These are phyloP conservation scores for Herpetomonas samuelpessoai DNA, from an alignment of 208 protist species.

Conservation along the genomic window DNA sequence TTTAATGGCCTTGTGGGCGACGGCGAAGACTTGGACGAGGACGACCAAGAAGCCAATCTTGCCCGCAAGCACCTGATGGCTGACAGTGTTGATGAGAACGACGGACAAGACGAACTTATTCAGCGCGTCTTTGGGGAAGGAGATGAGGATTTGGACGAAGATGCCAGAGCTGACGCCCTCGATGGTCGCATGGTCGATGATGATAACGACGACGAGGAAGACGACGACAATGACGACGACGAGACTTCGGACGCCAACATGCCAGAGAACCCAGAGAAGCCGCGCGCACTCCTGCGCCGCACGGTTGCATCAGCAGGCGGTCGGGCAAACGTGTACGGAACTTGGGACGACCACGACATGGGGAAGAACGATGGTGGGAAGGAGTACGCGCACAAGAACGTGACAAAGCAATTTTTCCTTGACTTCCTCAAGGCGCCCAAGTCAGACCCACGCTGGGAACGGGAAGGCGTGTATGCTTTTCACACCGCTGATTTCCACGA, in stretches of 20 bases:
- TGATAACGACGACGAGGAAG: background rate
- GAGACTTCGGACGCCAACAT: too few relatives aligned
- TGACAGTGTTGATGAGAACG: too few relatives aligned
- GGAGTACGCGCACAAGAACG: conserved; percentile 54
- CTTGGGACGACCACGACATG: conserved; percentile 92
- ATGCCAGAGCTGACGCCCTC: too few relatives aligned
- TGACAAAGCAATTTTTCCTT: conserved; percentile 64
- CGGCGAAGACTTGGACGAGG: background rate
- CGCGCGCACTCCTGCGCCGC: conserved; percentile 1
- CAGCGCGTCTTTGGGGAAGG: too few relatives aligned
- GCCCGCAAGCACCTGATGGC: too few relatives aligned
- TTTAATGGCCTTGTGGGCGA: background rate
- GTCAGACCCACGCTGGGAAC: conserved; percentile 34
- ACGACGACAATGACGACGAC: background rate
- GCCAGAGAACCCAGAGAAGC: too few relatives aligned
- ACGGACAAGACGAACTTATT: too few relatives aligned
- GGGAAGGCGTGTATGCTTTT: conserved; percentile 66
- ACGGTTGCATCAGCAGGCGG: background rate
- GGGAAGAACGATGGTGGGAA: conserved; percentile 81
- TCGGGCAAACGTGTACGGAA: conserved; percentile 45
- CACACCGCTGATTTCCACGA: conserved; percentile 47
- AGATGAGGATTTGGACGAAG: too few relatives aligned
- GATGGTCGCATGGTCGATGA: too few relatives aligned
- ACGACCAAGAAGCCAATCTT: too few relatives aligned
- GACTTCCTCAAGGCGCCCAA: conserved; percentile 66